phyloP scores from a whole-genome alignment of 2,329 filamentous ascomycete genomes.

The Trichoderma sp. region DNA sequence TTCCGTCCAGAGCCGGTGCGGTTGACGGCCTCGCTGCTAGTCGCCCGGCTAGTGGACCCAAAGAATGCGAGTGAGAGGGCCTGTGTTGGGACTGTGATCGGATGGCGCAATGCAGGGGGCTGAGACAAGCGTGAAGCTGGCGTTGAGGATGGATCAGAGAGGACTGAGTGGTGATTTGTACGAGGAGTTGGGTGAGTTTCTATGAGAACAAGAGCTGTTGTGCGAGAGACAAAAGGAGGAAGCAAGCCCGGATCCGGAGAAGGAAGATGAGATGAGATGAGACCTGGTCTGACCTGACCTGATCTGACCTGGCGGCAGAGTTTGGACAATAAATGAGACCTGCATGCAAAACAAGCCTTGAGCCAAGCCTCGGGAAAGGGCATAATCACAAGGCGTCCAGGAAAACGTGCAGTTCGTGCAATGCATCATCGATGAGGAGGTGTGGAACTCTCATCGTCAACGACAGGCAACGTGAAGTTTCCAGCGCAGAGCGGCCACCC shows the following conservation, averaged over 20 bases:
- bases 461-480: neutral
- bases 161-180: neutral
- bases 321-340: neutral
- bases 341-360: neutral
- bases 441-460: constrained; percentile 9
- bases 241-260: neutral
- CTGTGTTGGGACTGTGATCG: constrained; percentile 12
- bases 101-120: constrained; percentile 26
- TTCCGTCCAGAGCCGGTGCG: constrained; percentile 20
- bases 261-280: neutral
- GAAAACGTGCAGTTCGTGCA: neutral
- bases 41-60: constrained; percentile 23
- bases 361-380: constrained; percentile 15
- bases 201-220: neutral
- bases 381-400: constrained; percentile 1
- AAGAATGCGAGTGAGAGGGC: constrained; percentile 16
- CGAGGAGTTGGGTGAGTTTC: neutral
- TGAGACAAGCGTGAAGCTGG: neutral
- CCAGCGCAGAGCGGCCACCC: neutral
- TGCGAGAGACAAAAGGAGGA: neutral
- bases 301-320: neutral
- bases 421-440: neutral
- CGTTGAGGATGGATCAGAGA: neutral
- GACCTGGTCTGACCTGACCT: neutral
- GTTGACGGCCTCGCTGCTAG: constrained; percentile 25